Evolutionary conservation across 345 rosid genomes (phyloP).

Genomic region (Odontarrhena argentea): DNA sequence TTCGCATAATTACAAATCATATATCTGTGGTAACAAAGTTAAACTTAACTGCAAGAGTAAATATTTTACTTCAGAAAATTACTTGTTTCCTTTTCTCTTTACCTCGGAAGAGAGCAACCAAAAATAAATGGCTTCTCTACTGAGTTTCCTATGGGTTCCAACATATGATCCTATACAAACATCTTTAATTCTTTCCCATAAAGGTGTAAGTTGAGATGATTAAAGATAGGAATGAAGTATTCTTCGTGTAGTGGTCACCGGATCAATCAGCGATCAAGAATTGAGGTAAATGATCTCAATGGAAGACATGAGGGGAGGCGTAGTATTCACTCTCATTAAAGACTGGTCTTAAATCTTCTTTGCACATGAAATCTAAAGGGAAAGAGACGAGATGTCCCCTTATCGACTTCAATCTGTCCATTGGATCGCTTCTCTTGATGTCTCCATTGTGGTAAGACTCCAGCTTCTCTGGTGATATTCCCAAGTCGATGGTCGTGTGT

Average conservation of each 20-base stretch:
- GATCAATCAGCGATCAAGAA: slow-evolving; percentile 2
- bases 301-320: slow-evolving; percentile 91
- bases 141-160: slow-evolving; percentile 24
- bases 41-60: neutral
- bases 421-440: slow-evolving; percentile 53
- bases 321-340: slow-evolving; percentile 96
- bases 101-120: slow-evolving; percentile 37
- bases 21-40: neutral
- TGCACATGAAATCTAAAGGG: slow-evolving; percentile 92
- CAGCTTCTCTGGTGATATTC: slow-evolving; percentile 77
- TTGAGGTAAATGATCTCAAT: slow-evolving; percentile 43
- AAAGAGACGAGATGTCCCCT: slow-evolving; percentile 90
- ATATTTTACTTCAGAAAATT: slow-evolving; percentile 10
- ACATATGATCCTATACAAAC: slow-evolving; percentile 34
- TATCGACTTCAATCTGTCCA: slow-evolving; percentile 66
- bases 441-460: slow-evolving; percentile 73
- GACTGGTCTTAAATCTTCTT: slow-evolving; percentile 90
- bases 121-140: slow-evolving; percentile 26
- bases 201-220: slow-evolving; percentile 18
- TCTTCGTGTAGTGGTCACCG: slow-evolving; percentile 17
- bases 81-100: slow-evolving; percentile 12
- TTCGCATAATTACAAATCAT: slow-evolving; percentile 27
- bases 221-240: slow-evolving; percentile 26
- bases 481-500: slow-evolving; percentile 88
- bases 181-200: slow-evolving; percentile 27